A percentile compares a stretch with the other conserved stretches of the same genome.
Conservation (phyloP, 768 basidiomycete species). For the Mycena alexandri region DNA sequence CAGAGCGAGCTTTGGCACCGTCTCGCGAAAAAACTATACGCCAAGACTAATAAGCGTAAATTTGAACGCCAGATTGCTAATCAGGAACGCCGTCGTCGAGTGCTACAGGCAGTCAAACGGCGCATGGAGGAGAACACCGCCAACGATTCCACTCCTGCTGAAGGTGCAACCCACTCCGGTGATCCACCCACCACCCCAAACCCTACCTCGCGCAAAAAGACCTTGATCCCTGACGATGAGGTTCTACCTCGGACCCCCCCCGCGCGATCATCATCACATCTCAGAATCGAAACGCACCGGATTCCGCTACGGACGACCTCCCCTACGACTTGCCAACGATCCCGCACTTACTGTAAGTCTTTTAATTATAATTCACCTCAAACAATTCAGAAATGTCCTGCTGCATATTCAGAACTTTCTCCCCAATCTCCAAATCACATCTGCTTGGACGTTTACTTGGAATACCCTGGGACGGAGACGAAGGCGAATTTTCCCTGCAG, state of each 20-base stretch:
- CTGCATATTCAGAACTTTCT: neutral
- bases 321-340: neutral
- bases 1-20: slow-evolving; percentile 4
- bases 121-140: too few relatives aligned
- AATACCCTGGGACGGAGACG: neutral
- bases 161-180: too few relatives aligned
- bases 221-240: neutral
- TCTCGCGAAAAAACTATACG: neutral
- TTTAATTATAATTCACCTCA: too few relatives aligned
- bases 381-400: too few relatives aligned
- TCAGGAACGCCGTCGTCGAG: slow-evolving; percentile 7
- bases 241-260: neutral
- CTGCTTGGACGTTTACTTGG: slow-evolving; percentile 3
- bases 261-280: slow-evolving; percentile 6
- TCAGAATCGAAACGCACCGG: slow-evolving; percentile 9
- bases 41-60: slow-evolving; percentile 21
- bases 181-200: too few relatives aligned
- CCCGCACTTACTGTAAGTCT: neutral
- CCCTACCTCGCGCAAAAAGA: neutral
- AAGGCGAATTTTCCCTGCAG: neutral
- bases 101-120: neutral
- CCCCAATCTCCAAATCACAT: neutral
- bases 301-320: neutral
- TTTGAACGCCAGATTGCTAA: slow-evolving; percentile 38
- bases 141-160: too few relatives aligned